Evolutionary conservation across 2,329 filamentous ascomycete species (phyloP), one percentile per base, ranked within the genome.

Genomic region (Hortaea werneckii): DNA sequence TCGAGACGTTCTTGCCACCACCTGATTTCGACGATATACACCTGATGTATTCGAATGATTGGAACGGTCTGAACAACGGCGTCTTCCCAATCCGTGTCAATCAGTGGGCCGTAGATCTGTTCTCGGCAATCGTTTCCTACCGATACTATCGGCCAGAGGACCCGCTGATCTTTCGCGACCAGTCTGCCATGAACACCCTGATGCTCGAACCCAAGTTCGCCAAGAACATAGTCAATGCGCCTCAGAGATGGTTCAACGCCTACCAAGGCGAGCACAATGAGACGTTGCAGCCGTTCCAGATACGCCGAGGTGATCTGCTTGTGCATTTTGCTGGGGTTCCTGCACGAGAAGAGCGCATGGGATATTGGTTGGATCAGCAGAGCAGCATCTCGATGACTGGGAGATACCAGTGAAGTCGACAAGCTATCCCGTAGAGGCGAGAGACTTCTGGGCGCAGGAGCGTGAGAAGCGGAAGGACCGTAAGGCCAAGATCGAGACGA

Each of bases 231-330:
- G 59, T 64, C 7, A 54, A 62, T 29, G 61, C 65, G 37, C 67
- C 67, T 9, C 67, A 69, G 48, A 53, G 67, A 6, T 70, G 66
- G 67, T 69, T 71, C 55, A 71, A 71, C 48, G 65, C 65, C 1
- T 71, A 69, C 41, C 58, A 66, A 41, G 64, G 62, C 12, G 64
- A 65, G 40, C 59, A 64, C 41, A 63, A 64, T 44, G 61, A 65
- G 44, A 67, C 60, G 3, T 47, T 67, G 29, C 50, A 58, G 1
- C 55, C 62, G 11, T 63, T 58, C 40, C 61, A 67, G 40, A 65
- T 65, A 5, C 60, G 65, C 8, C 57, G 64, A 32, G 67, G 67
- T 3, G 67, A 70, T 44, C 63, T 67, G 44, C 50, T 71, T 7
- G 65, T 70, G n/a, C 68, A 70, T 49, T 70, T 70, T 44, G 63